phyloP scores from a whole-genome alignment of 73 alveolate genomes.

The Uronychia binucleata region DNA sequence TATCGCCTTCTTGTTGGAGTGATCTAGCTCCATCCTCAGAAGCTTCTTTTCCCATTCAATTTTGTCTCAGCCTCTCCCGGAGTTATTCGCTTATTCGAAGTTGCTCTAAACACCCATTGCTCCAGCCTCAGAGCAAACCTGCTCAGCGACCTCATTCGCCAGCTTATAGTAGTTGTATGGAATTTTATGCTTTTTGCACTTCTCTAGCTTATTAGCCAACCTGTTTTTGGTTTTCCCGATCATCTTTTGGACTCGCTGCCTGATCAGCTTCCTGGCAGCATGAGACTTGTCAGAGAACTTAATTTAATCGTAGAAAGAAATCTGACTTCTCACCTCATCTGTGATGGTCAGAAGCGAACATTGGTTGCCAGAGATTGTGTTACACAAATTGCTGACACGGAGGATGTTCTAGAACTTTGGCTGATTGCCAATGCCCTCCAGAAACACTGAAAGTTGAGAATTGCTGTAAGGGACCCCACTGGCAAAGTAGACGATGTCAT shows the following conservation, averaged over 20 bases:
- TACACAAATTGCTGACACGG: background rate
- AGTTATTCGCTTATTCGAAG: too few species aligned
- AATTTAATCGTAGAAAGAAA: background rate
- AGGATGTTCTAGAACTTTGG: background rate
- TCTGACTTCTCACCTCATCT: background rate
- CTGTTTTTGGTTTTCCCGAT: background rate
- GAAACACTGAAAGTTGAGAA: background rate
- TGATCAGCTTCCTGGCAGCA: background rate
- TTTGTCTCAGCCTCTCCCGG: too few species aligned
- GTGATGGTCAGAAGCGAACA: background rate
- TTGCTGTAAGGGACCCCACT: constrained; percentile 84
- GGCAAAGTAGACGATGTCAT: constrained; percentile 87
- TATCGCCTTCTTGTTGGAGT: background rate
- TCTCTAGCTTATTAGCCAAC: background rate
- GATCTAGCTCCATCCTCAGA: background rate
- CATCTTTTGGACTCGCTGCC: background rate
- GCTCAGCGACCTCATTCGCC: background rate
- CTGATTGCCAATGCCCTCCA: background rate
- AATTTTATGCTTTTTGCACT: too few species aligned
- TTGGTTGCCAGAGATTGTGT: background rate
- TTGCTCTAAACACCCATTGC: too few species aligned
- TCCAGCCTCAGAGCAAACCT: background rate
- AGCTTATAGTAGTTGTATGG: background rate
- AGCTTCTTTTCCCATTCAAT: background rate
- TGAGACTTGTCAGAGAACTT: background rate